Base-by-base conservation (phyloP, 108 stramenopile genomes). In the Nitzschia palea region DNA sequence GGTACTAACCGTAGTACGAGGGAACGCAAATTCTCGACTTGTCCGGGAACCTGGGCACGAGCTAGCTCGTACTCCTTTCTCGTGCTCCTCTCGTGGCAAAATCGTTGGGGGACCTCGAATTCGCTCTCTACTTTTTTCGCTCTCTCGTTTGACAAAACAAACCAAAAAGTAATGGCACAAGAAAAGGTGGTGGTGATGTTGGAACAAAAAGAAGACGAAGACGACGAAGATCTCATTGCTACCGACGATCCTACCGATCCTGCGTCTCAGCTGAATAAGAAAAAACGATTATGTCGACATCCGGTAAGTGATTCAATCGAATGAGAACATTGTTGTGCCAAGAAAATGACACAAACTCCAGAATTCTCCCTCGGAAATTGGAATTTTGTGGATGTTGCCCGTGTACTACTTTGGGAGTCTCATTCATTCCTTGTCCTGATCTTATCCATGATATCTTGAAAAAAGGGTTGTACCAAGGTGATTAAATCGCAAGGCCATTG, bases 401-500 rank as follows among this genome's bases (percentile, higher is more conserved):
- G 37, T 40, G 37, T 40, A 14, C 8, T 40, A 40, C 8, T 10
- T 14, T 8, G 8, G 8, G 37, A 22, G 23, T 43, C 3, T 60
- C 20, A 42, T 60, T 60, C 59, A 25, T 25, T 60, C 6, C 3
- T 22, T 64, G 18, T 3, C 27, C 26, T 27, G 44, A 22, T 67
- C 67, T 23, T 84, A 79, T 52, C 70, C 51, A 4, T 74, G 52
- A 47, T 75, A 71, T 18, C 8, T 17, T 26, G 37, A 2, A 4
- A 26, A 17, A 20, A 60, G 59, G 81, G 81, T 26, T 89, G 88
- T 55, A 69, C 69, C 44, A 80, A 65, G 20, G 74, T 74, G 0
- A 82, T 89, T 60, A 86, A 86, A 55, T 73, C 76, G 29, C 83
- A 84, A 62, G 85, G 85, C 3, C 81, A 78, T 26, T 89, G 88